Percentiles rank a stretch among this genome's conserved stretches.
phyloP scores from a whole-genome alignment of 2,329 filamentous ascomycete species.

The Penicillium brasilianum region DNA sequence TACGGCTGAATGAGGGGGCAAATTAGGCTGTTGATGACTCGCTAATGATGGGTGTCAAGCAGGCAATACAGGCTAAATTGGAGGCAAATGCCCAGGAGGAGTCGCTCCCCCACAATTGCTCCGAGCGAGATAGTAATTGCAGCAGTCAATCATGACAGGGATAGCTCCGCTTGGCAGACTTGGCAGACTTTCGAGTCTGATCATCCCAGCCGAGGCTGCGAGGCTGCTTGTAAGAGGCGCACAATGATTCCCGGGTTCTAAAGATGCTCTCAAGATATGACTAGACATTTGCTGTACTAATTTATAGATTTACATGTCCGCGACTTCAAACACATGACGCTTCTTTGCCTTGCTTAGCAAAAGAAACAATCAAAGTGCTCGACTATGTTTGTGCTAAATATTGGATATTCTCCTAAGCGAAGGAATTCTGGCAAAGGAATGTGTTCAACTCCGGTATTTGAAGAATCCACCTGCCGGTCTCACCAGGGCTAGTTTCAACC shows the following conservation, averaged over 20 bases:
- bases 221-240: too few relatives aligned
- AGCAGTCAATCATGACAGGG: background rate
- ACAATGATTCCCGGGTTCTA: background rate
- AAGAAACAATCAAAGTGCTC: too few relatives aligned
- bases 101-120: background rate
- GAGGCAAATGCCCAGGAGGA: background rate
- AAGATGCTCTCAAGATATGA: background rate
- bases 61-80: background rate
- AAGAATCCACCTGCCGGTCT: background rate
- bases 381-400: background rate
- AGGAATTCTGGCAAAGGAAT: background rate
- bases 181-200: too few relatives aligned
- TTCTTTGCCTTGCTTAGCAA: too few relatives aligned
- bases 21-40: background rate
- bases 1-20: background rate
- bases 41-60: background rate
- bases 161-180: background rate
- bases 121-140: background rate
- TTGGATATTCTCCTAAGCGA: too few relatives aligned
- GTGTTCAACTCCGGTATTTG: background rate
- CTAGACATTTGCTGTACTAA: too few relatives aligned
- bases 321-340: background rate
- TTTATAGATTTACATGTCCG: too few relatives aligned
- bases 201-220: too few relatives aligned
- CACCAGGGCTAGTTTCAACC: background rate